Evolutionary conservation across 164 flowering plant species (phyloP).

Genomic region (Magnolia officinalis): DNA sequence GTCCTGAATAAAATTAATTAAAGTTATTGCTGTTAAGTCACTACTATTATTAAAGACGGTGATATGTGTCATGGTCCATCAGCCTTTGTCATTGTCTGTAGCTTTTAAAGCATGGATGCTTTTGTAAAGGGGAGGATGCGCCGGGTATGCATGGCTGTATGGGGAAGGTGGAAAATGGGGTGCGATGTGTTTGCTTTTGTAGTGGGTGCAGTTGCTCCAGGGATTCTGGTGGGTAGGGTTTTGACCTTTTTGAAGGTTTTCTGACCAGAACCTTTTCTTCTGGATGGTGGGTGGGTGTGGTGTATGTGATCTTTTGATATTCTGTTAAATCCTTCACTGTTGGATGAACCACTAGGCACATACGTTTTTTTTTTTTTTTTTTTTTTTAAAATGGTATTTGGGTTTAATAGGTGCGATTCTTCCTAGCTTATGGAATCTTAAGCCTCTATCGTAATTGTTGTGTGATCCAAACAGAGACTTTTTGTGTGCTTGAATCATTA

Average conservation of each 20-base stretch:
- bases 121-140: neutral
- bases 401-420: neutral
- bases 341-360: slow-evolving; percentile 3
- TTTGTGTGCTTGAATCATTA: neutral
- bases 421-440: slow-evolving; percentile 2
- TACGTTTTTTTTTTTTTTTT: neutral
- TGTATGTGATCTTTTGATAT: slow-evolving; percentile 2
- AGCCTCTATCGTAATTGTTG: neutral
- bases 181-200: neutral
- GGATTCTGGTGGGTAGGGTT: slow-evolving; percentile 2
- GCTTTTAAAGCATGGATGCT: slow-evolving; percentile 1
- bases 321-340: slow-evolving; percentile 8
- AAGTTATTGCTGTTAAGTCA: neutral
- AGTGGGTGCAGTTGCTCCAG: neutral
- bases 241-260: neutral
- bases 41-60: neutral
- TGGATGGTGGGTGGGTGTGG: slow-evolving; percentile 4
- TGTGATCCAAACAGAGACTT: neutral
- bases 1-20: neutral
- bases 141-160: neutral
- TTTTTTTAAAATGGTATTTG: neutral
- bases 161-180: neutral
- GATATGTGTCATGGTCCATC: neutral
- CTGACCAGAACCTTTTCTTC: neutral
- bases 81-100: neutral